Base-by-base conservation (phyloP, 352 stramenopile genomes). In the Saprolegnia parasitica region DNA sequence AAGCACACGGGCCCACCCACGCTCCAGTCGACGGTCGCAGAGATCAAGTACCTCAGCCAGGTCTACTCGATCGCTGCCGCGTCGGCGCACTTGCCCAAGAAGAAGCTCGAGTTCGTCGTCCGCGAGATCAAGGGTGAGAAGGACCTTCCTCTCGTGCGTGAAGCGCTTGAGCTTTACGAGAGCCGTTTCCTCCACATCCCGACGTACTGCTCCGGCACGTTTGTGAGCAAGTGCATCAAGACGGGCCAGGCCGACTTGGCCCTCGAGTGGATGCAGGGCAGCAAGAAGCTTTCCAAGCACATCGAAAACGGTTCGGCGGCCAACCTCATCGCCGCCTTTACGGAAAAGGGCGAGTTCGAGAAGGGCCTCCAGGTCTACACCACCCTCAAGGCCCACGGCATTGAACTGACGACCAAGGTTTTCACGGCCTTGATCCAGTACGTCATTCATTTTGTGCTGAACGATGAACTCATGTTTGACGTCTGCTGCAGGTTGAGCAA, bases 31-130 rank as follows among this genome's bases (percentile, higher is more conserved):
- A 70, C 63, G 16, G 63, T 57, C 11, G 46, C 42, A 4, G 63
- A 70, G 21, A 61, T 70, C 32, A 60, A 70, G 39, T 61, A 70
- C 37, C 46, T 70, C 18, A 24, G 63, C 63, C 24, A 52, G 21
- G 63, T 70, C 0, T 70, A 70, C 26, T 92, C 84, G 56, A 92
- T 92, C 71, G 74, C 86, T 5, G 91, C 86, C 62, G 84, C 83
- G 20, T 77, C 86, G 63, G 77, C 89, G 23, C 91, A 94, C 76
- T 79, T 94, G 62, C 90, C 86, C 74, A 76, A 79, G 66, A 77
- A 79, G n/a, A 94, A 94, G 79, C 76, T 94, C 71, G 81, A 94
- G 73, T 82, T 87, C 67, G 77, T 94, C 24, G 84, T 92, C 71
- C 86, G 86, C 68, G 83, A 88, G 71, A 89, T 91, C 77, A 83